Evolutionary conservation across 495 filamentous ascomycete genomes (phyloP), one percentile per base, ranked within the genome.

Genomic region (Annulohypoxylon maeteangense): DNA sequence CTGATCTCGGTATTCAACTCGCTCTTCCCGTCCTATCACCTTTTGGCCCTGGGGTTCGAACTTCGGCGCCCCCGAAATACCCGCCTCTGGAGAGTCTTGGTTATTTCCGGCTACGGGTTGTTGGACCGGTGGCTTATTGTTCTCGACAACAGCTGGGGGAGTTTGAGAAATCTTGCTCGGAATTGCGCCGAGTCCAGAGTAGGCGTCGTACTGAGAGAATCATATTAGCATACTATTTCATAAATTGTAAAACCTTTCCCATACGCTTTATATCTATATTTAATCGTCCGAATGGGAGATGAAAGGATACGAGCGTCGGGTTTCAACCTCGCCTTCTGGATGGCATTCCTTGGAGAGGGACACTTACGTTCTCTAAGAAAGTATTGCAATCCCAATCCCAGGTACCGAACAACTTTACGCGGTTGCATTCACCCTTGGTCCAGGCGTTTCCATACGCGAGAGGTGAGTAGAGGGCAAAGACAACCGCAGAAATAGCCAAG

Each of bases 321-420:
- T n/a, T 47, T 71, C 45, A 78, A 68, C 61, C 75, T 62, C 73
- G 64, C 27, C 76, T 74, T 68, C 74, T 77, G 34, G 68, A 78
- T 48, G 77, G 78, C 62, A 80, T 76, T 36, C 62, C 65, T 67
- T 73, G 77, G 75, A 77, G 70, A 66, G 69, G 62, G 27, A 71
- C 62, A 90, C 92, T 93, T 90, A 97, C 94, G 79, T 89, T 89
- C 72, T 89, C 90, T 74, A 91, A 84, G 84, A 99, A 99, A 67
- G 85, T 93, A 76, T 94, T 95, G 85, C 95, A 99, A 79, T 98
- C 95, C 84, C 93, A 98, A 77, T 99, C 95, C 95, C 95, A 99
- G 11, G 88, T 88, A 58, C 86, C 83, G 75, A 98, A 89, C 10
- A 99, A 84, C 83, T 98, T 98, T 61, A 97, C 91, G 58, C 87